Evolutionary conservation across 129 eudicot species (phyloP).

Genomic region (Lonicera japonica): DNA sequence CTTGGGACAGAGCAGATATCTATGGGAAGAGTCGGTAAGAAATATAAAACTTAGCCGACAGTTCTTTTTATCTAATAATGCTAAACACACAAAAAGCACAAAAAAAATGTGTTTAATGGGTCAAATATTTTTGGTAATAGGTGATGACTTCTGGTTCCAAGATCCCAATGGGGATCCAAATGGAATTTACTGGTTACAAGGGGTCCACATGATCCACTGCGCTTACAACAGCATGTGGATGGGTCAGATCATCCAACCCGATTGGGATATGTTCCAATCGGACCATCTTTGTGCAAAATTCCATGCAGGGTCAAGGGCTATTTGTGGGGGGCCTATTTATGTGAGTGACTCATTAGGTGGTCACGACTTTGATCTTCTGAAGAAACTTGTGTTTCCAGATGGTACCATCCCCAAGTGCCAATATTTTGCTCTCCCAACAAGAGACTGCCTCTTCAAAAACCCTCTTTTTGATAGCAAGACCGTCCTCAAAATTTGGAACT

Average conservation of each 20-base stretch:
- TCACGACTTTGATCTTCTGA: conserved; percentile 44
- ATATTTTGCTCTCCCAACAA: conserved; percentile 47
- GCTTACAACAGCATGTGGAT: conserved; percentile 57
- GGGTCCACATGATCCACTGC: conserved; percentile 51
- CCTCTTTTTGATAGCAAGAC: conserved; percentile 42
- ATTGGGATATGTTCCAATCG: conserved; percentile 65
- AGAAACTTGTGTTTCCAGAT: conserved; percentile 39
- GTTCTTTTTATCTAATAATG: too few species aligned
- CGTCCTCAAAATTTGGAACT: conserved; percentile 52
- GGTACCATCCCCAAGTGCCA: conserved; percentile 48
- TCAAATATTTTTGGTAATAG: too few species aligned
- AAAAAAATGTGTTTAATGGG: too few species aligned
- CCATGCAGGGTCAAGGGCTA: conserved; percentile 52
- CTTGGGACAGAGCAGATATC: conserved; percentile 55
- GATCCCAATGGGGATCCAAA: conserved; percentile 56
- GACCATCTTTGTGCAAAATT: conserved; percentile 43
- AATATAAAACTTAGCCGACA: background rate
- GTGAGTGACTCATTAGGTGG: conserved; percentile 51
- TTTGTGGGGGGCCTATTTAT: conserved; percentile 53
- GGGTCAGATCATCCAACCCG: conserved; percentile 51
- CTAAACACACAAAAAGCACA: too few species aligned
- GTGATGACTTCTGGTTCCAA: conserved; percentile 67
- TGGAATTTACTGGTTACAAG: conserved; percentile 57
- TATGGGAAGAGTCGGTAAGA: conserved; percentile 56
- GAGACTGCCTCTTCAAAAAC: conserved; percentile 52